A percentile compares a stretch with the other conserved stretches of the same genome.
Evolutionary conservation across 225 moss, liverwort and hornwort species (phyloP).

Genomic region (Physcomitrium patens): DNA sequence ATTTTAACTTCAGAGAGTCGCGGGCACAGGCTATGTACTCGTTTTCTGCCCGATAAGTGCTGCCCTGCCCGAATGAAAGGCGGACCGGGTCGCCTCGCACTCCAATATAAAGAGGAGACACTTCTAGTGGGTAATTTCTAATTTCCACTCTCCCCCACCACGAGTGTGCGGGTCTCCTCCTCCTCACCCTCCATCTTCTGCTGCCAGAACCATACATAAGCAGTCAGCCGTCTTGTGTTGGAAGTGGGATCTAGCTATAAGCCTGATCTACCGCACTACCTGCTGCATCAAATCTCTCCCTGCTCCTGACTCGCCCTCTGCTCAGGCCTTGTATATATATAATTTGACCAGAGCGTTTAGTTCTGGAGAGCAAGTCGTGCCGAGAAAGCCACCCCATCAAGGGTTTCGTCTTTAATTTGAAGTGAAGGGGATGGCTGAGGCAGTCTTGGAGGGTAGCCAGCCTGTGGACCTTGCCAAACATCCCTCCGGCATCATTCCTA

Average conservation of each 20-base stretch:
- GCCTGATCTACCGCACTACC: background rate
- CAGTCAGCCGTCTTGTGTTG: background rate
- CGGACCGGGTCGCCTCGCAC: background rate
- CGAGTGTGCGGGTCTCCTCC: background rate
- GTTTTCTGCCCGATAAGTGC: background rate
- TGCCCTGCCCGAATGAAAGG: constrained; percentile 4
- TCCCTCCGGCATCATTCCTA: constrained; percentile 95
- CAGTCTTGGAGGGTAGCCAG: constrained; percentile 85
- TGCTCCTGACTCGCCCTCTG: too few relatives aligned
- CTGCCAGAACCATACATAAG: constrained; percentile 11
- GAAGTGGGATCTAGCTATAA: too few relatives aligned
- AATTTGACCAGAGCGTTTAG: too few relatives aligned
- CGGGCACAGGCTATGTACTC: background rate
- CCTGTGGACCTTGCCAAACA: constrained; percentile 98
- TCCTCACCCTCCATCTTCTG: background rate
- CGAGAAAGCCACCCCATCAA: background rate
- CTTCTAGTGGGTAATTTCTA: constrained; percentile 14
- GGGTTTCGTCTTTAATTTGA: background rate
- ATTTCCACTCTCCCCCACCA: background rate
- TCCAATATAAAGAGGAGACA: background rate
- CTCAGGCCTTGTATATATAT: too few relatives aligned
- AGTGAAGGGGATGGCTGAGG: constrained; percentile 67
- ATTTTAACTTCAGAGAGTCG: too few relatives aligned
- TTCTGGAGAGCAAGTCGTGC: constrained; percentile 5
- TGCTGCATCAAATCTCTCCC: too few relatives aligned